A percentile compares a stretch with the other conserved stretches of the same genome.
phyloP scores from a whole-genome alignment of 306 rosid species.

The Acacia crassicarpa region DNA sequence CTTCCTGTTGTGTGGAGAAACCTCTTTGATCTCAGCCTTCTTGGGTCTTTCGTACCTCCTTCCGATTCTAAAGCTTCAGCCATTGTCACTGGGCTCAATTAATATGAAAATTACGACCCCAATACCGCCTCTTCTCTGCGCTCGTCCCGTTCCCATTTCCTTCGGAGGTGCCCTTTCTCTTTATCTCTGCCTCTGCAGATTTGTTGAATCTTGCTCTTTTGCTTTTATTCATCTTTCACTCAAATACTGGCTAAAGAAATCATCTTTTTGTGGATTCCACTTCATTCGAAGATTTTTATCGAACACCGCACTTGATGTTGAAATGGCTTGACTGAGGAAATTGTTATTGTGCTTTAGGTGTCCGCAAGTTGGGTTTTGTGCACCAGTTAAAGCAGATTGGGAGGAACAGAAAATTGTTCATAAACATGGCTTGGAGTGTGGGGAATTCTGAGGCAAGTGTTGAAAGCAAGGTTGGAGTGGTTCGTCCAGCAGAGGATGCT shows the following conservation, averaged over 20 bases:
- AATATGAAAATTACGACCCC: slow-evolving; percentile 21
- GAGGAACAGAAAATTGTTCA: slow-evolving; percentile 20
- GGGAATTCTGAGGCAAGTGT: slow-evolving; percentile 32
- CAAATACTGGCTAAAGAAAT: background rate
- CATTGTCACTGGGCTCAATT: background rate
- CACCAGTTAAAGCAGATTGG: slow-evolving; percentile 4
- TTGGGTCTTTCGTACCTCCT: too few relatives aligned
- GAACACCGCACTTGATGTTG: background rate
- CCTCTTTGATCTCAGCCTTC: too few relatives aligned
- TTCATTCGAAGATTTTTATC: background rate
- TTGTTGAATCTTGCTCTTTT: background rate
- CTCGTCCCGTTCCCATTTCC: slow-evolving; percentile 3
- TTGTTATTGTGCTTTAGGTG: slow-evolving; percentile 41
- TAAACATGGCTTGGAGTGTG: slow-evolving; percentile 41
- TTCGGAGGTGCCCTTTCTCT: slow-evolving; percentile 34
- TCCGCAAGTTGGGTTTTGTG: slow-evolving; percentile 27
- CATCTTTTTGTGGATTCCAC: background rate
- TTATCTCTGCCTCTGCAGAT: background rate
- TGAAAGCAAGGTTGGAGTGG: slow-evolving; percentile 35
- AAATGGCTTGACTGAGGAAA: background rate
- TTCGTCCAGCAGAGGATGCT: slow-evolving; percentile 52
- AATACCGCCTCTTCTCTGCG: slow-evolving; percentile 41
- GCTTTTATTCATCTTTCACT: background rate
- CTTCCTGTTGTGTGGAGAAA: too few relatives aligned
- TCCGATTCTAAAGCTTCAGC: too few relatives aligned